A percentile compares a stretch with the other conserved stretches of the same genome.
phyloP scores from a whole-genome alignment of 2,329 filamentous ascomycete genomes.

The Paraconiothyrium sp. region DNA sequence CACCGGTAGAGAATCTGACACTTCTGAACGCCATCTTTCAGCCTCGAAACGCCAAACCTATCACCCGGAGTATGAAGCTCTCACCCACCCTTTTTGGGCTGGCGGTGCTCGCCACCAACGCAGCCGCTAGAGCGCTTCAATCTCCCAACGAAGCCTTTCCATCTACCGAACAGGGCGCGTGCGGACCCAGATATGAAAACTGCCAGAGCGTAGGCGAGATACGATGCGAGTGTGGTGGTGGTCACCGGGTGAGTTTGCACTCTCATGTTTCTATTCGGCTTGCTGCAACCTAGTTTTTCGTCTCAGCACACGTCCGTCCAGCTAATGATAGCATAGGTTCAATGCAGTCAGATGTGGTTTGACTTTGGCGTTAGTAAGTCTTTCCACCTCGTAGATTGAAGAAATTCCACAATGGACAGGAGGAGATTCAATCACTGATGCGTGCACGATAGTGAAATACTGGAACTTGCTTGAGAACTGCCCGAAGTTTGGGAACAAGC shows the following conservation, averaged over 20 bases:
- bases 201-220: background rate
- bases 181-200: background rate
- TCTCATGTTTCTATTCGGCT: background rate
- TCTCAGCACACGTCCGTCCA: background rate
- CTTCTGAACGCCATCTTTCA: background rate
- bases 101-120: background rate
- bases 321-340: background rate
- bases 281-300: no score
- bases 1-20: background rate
- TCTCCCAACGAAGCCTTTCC: background rate
- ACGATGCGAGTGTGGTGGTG: constrained; percentile 12
- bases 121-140: background rate
- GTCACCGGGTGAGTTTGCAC: constrained; percentile 1
- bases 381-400: background rate
- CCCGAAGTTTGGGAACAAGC: constrained; percentile 3
- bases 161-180: background rate
- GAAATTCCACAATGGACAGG: no score
- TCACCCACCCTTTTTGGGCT: background rate
- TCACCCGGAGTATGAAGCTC: background rate
- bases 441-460: background rate
- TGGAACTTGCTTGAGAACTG: constrained; percentile 2
- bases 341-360: background rate
- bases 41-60: background rate
- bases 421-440: background rate
- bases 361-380: background rate